Evolutionary conservation across 2,329 filamentous ascomycete species (phyloP), one percentile per base, ranked within the genome.

Genomic region (Arthrocladium fulminans): DNA sequence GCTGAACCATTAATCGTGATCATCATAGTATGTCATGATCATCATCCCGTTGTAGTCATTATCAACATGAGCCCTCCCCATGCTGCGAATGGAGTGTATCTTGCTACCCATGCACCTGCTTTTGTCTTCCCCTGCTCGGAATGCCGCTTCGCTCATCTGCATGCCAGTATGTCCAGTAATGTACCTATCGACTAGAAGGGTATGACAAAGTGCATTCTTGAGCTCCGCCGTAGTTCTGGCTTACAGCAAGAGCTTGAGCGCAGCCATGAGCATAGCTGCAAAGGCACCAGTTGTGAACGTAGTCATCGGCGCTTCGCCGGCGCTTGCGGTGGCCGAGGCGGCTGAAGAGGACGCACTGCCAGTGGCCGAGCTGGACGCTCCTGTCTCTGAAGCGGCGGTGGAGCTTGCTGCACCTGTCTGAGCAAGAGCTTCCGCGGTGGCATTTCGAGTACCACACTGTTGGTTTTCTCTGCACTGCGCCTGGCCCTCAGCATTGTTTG

Each of bases 181-280:
- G 23, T 25, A 35, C 12, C n/a, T 39, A 39, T 38, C 29, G 32
- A 47, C 44, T 39, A 45, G 43, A 45, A 25, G 37, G 19, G 37
- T 24, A 40, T 35, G 7, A 15, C 32, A 7, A 35, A 5, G 32
- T 35, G 32, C 37, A n/a, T 7, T 8, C 4, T 15, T 10, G 17
- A 40, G n/a, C 15, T 25, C 22, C 17, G 32, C 13, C 6, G 32
- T 8, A 9, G n/a, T 3, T 35, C 29, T 22, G 22, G 23, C 54
- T 62, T 76, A 83, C 63, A 83, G 64, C 53, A 77, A 67, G 53
- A 81, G 62, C 54, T 76, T 77, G 59, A 81, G 76, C 47, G 76
- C 64, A 44, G 74, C 71, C 49, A 78, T 65, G 53, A 81, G 64
- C 59, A 73, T 73, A 51, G 72, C 72, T 42, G 71, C 73, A 48